A percentile compares a stretch with the other conserved stretches of the same genome.
These are phyloP conservation scores for Sanghuangporus weigelae DNA, from an alignment of 1,284 basidiomycete species.

Conservation along the genomic window DNA sequence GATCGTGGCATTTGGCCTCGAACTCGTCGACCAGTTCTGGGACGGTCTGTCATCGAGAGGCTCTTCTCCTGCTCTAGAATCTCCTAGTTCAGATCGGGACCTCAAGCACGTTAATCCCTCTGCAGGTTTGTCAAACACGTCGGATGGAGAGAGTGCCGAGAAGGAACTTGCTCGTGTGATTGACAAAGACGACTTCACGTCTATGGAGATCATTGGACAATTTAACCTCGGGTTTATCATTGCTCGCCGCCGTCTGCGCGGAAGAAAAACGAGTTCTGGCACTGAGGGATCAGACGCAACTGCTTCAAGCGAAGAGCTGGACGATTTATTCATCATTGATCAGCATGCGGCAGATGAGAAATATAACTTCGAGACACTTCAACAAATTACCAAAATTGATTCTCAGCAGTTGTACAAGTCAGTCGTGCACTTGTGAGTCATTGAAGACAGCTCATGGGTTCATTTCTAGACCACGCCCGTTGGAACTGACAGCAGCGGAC, in stretches of 20 bases:
- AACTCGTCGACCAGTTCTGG: background rate
- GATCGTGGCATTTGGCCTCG: slow-evolving; percentile 42
- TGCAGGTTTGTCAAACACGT: slow-evolving; percentile 47
- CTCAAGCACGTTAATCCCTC: slow-evolving; percentile 13
- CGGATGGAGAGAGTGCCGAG: slow-evolving; percentile 56
- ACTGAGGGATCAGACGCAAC: slow-evolving; percentile 14
- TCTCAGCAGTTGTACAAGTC: slow-evolving; percentile 82
- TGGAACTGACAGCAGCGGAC: slow-evolving; percentile 88
- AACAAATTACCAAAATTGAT: slow-evolving; percentile 82
- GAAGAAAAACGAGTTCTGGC: background rate
- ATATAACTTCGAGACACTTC: slow-evolving; percentile 95
- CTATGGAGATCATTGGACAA: slow-evolving; percentile 88
- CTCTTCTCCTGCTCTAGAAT: background rate
- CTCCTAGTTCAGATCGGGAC: slow-evolving; percentile 26
- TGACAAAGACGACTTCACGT: slow-evolving; percentile 79
- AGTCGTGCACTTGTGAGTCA: slow-evolving; percentile 23
- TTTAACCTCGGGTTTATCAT: slow-evolving; percentile 98
- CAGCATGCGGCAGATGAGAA: slow-evolving; percentile 94
- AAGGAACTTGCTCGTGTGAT: slow-evolving; percentile 82
- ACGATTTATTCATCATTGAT: slow-evolving; percentile 93
- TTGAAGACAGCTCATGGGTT: background rate
- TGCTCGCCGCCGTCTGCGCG: slow-evolving; percentile 49
- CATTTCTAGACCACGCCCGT: slow-evolving; percentile 59
- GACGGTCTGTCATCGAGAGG: background rate
- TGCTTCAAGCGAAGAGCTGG: slow-evolving; percentile 33